A percentile compares a stretch with the other conserved stretches of the same genome.
phyloP scores from a whole-genome alignment of 148 eudicot species.

The Vaccinium macrocarpon region DNA sequence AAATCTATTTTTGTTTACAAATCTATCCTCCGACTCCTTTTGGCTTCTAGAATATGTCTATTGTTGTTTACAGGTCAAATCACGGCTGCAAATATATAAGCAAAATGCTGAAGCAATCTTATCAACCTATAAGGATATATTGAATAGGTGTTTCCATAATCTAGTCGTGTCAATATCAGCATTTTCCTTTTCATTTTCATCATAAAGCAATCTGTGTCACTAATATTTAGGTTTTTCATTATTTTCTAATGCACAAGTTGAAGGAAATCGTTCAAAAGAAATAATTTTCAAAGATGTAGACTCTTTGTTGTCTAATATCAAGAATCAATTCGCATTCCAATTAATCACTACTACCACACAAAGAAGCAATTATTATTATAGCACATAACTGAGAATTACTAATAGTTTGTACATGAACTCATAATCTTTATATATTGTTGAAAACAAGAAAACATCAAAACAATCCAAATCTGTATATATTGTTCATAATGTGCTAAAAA shows the following conservation, averaged over 20 bases:
- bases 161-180: not conserved
- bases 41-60: not conserved
- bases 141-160: conserved; percentile 55
- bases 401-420: too few relatives aligned
- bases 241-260: conserved; percentile 44
- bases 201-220: not conserved
- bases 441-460: too few relatives aligned
- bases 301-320: conserved; percentile 42
- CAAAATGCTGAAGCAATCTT: conserved; percentile 69
- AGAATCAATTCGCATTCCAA: too few relatives aligned
- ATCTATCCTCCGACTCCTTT: not conserved
- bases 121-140: conserved; percentile 52
- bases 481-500: too few relatives aligned
- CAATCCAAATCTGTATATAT: too few relatives aligned
- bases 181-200: conserved; percentile 4
- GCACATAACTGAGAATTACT: too few relatives aligned
- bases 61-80: conserved; percentile 54
- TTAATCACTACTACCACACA: too few relatives aligned
- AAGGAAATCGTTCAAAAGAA: conserved; percentile 87
- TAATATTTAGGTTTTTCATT: conserved; percentile 22
- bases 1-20: not conserved
- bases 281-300: conserved; percentile 62
- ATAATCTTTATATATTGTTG: too few relatives aligned
- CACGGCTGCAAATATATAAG: conserved; percentile 82
- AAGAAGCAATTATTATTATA: too few relatives aligned